phyloP scores from a whole-genome alignment of 148 eudicot species.

The Rhododendron vialii region DNA sequence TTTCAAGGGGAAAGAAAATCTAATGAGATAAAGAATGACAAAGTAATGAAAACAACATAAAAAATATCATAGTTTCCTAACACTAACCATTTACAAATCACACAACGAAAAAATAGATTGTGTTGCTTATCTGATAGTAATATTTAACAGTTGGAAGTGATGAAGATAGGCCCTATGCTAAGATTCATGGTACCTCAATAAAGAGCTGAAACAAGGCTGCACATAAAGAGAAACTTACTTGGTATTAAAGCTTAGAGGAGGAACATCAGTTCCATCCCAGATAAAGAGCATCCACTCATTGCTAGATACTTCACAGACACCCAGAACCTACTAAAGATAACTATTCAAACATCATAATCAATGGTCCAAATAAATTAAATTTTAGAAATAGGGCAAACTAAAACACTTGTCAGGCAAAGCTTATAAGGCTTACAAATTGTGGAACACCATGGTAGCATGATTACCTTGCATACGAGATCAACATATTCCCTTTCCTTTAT shows the following conservation, averaged over 20 bases:
- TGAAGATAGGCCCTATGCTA: neutral
- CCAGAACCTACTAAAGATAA: constrained; percentile 4
- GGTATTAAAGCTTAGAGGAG: constrained; percentile 5
- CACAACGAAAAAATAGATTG: neutral
- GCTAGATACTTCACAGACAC: constrained; percentile 3
- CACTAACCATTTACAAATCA: neutral
- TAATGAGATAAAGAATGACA: neutral
- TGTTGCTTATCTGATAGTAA: neutral
- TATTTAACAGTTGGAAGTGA: neutral
- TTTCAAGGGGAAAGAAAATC: neutral
- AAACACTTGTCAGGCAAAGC: neutral
- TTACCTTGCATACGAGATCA: constrained; percentile 14
- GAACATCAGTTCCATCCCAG: constrained; percentile 20
- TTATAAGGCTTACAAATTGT: neutral
- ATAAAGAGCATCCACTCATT: constrained; percentile 9
- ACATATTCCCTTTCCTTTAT: constrained; percentile 1
- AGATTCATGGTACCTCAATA: neutral
- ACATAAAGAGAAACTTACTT: constrained; percentile 3
- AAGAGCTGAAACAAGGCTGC: neutral
- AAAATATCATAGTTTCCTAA: neutral
- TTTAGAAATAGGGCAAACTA: neutral
- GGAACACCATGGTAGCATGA: neutral
- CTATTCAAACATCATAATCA: neutral
- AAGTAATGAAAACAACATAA: neutral
- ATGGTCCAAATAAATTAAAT: neutral